phyloP scores from a whole-genome alignment of 1,284 basidiomycete genomes.

The Golubevia sp. region DNA sequence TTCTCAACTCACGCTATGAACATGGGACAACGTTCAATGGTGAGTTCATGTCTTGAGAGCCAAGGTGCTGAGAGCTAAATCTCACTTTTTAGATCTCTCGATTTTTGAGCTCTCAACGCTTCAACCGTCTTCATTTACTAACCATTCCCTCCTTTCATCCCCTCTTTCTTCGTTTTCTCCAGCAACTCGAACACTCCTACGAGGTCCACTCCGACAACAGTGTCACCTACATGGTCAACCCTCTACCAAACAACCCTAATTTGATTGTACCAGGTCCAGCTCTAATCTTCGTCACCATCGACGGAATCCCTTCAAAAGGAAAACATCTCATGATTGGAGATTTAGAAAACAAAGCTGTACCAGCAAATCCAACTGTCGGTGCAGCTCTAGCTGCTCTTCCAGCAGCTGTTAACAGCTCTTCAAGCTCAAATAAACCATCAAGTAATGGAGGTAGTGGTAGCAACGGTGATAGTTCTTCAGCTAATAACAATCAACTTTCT shows the following conservation, averaged over 20 bases:
- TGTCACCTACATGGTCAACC: slow-evolving; percentile 52
- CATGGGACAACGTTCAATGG: slow-evolving; percentile 55
- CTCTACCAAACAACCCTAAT: slow-evolving; percentile 32
- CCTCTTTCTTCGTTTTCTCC: no score
- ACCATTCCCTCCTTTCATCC: background rate
- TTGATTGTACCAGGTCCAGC: slow-evolving; percentile 53
- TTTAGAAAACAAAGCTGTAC: slow-evolving; percentile 10
- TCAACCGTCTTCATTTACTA: no score
- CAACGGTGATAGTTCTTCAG: slow-evolving; percentile 26
- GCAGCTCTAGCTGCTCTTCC: slow-evolving; percentile 28
- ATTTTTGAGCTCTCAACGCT: no score
- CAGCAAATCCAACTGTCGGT: slow-evolving; percentile 20
- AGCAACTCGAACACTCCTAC: slow-evolving; percentile 51
- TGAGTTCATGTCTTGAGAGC: no score
- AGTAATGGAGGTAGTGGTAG: slow-evolving; percentile 29
- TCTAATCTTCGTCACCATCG: slow-evolving; percentile 48
- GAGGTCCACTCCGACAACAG: slow-evolving; percentile 48
- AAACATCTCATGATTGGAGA: slow-evolving; percentile 29
- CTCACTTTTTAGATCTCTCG: no score
- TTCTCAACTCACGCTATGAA: slow-evolving; percentile 61
- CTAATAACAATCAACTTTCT: slow-evolving; percentile 26
- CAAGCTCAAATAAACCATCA: slow-evolving; percentile 29
- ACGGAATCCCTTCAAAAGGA: slow-evolving; percentile 47
- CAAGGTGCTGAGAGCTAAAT: no score
- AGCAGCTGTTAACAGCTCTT: slow-evolving; percentile 35